These are phyloP conservation scores for Apiotrichum mycotoxinovorans DNA, from an alignment of 1,284 basidiomycete genomes.

Conservation along the genomic window DNA sequence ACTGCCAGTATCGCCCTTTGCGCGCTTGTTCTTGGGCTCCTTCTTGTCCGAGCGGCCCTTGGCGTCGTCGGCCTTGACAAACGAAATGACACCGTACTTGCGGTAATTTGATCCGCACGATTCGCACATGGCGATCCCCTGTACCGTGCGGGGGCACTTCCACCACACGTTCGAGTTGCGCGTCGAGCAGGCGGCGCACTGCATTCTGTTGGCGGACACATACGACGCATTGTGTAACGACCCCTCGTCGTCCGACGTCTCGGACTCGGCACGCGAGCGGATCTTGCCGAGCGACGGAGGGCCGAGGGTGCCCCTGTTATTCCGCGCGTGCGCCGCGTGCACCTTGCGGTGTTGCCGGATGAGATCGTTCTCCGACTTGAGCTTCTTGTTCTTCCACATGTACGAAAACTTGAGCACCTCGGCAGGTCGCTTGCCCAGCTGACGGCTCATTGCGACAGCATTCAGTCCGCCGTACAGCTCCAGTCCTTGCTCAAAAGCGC, in stretches of 20 bases:
- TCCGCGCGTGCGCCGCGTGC: constrained; percentile 35
- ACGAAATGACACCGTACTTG: constrained; percentile 71
- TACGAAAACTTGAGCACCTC: constrained; percentile 48
- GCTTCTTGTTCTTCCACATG: constrained; percentile 48
- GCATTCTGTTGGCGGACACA: constrained; percentile 23
- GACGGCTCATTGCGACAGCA: constrained; percentile 39
- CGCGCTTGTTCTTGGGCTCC: constrained; percentile 57
- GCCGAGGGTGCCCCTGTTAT: constrained; percentile 40
- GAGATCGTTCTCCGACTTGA: constrained; percentile 46
- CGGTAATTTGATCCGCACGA: constrained; percentile 70
- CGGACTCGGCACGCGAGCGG: constrained; percentile 30
- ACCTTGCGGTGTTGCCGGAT: constrained; percentile 41
- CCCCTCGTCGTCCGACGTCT: constrained; percentile 57
- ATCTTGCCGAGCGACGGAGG: constrained; percentile 42
- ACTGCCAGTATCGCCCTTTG: constrained; percentile 57
- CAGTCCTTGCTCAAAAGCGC: constrained; percentile 39
- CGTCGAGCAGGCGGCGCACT: constrained; percentile 72
- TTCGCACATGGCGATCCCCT: constrained; percentile 68
- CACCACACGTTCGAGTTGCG: constrained; percentile 74
- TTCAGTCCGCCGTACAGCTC: constrained; percentile 47
- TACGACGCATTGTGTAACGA: constrained; percentile 32
- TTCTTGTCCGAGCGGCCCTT: constrained; percentile 31
- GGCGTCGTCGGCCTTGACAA: constrained; percentile 41
- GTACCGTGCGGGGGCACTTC: constrained; percentile 74
- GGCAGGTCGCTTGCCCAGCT: constrained; percentile 36